Evolutionary conservation across 2,329 filamentous ascomycete genomes (phyloP).

Genomic region (Xylariaceae sp.): DNA sequence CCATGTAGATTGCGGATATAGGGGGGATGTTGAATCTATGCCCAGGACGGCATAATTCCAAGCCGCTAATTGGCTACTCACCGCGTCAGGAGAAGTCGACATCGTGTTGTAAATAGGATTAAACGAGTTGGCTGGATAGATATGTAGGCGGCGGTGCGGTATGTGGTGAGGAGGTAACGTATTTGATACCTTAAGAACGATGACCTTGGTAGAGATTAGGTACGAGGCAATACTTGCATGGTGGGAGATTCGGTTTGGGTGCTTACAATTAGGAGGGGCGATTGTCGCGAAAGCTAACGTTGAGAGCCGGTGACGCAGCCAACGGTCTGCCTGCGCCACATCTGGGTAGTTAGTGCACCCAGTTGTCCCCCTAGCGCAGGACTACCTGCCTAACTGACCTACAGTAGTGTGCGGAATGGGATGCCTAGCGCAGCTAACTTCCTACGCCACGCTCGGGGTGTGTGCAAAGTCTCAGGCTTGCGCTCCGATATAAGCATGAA

Average conservation of each 20-base stretch:
- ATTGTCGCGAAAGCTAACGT: not conserved
- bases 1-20: constrained; percentile 2
- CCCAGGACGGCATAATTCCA: constrained; percentile 13
- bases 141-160: constrained; percentile 6
- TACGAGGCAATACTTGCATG: not conserved
- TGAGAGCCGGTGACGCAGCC: constrained; percentile 16
- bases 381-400: not conserved
- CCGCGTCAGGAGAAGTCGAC: constrained; percentile 33
- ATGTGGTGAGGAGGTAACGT: constrained; percentile 1
- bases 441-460: not conserved
- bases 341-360: not conserved
- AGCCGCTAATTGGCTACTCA: constrained; percentile 25
- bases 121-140: constrained; percentile 3
- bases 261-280: constrained; percentile 16
- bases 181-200: constrained; percentile 2
- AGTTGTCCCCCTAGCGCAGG: not conserved
- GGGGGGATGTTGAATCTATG: constrained; percentile 6
- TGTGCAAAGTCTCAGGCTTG: not conserved
- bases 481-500: not conserved
- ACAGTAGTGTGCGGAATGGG: too few species aligned
- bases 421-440: not conserved
- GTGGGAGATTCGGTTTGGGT: not conserved
- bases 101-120: constrained; percentile 20
- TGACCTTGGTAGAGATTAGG: constrained; percentile 9
- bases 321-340: constrained; percentile 16